phyloP scores from a whole-genome alignment of 139 green algal species.

The Micromonas commoda region DNA sequence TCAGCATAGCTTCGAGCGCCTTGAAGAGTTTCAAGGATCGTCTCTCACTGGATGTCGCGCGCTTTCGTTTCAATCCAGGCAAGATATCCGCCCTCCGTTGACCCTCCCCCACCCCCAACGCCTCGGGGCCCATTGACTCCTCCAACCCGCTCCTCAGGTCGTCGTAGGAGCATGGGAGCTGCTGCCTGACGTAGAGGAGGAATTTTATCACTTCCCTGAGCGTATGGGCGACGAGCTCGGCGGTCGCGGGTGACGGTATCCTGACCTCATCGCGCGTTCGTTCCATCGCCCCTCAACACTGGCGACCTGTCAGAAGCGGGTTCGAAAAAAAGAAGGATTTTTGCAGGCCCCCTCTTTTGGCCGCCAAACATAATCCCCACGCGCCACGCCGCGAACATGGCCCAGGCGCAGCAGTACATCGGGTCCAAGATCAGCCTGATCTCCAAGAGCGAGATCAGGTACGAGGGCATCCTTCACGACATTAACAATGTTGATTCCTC shows the following conservation, averaged over 20 bases:
- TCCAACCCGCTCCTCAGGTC: background rate
- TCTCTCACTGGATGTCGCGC: background rate
- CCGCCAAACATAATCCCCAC: no score
- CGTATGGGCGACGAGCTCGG: background rate
- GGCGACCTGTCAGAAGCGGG: background rate
- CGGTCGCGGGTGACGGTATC: background rate
- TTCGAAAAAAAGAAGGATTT: background rate
- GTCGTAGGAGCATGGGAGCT: background rate
- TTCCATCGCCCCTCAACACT: background rate
- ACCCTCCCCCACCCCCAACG: background rate
- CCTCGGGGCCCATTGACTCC: background rate
- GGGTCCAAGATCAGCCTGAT: slow-evolving; percentile 73
- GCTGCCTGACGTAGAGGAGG: background rate
- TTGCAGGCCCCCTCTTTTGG: no score
- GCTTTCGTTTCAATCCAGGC: background rate
- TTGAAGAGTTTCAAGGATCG: background rate
- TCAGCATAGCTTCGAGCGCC: background rate
- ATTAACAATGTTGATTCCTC: slow-evolving; percentile 82
- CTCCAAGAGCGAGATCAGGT: slow-evolving; percentile 76
- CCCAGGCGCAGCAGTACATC: slow-evolving; percentile 47
- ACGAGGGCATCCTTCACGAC: slow-evolving; percentile 79
- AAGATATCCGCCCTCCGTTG: no score
- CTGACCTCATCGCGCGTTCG: background rate
- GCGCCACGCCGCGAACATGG: background rate
- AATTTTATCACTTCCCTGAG: background rate